Base-by-base conservation (phyloP, 2,329 filamentous ascomycete species). In the Nemania serpens region DNA sequence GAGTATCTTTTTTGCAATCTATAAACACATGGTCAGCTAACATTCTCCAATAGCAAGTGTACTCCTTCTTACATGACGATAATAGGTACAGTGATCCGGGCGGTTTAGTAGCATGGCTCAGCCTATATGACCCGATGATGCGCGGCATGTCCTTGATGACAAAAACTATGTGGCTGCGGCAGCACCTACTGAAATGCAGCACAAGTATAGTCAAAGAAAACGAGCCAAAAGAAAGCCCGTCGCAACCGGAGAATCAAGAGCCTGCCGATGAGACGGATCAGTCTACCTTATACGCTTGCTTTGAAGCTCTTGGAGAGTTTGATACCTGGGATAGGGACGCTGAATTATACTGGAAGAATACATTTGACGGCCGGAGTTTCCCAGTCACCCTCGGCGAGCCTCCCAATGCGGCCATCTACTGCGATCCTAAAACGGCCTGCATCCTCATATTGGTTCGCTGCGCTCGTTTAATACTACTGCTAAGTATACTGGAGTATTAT, bases 401-500 rank as follows among this genome's bases (percentile, higher is more conserved):
- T 15, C 41, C 61, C 3, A 50, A 22, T 1, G 41, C 48, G 2
- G 9, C n/a, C 11, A 50, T 43, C 13, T 62, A 50, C 42, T 60
- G 51, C 37, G 63, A 66, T 45, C 43, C 63, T 22, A 61, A 60
- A 48, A 66, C 61, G 2, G 61, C 63, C 11, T 64, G 61, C 18
- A 64, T 63, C 39, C 59, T 64, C 45, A 66, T 66, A 42, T 43
- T 66, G 12, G 22, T 64, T 22, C 61, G 61, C 13, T 51, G 58
- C 17, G 61, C 58, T 5, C 63, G 61, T 13, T 7, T 66, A 22
- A 47, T 64, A n/a, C 20, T 64, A 15, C 22, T 66, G 17, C 18
- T 64, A 18, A 66, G 61, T 46, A 61, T 66, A 55, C 49, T 66
- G 12, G 63, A 66, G 51, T 66, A 66, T 33, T 53, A 64, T 20